phyloP scores from a whole-genome alignment of 2,329 filamentous ascomycete species.

The Periconia digitata region DNA sequence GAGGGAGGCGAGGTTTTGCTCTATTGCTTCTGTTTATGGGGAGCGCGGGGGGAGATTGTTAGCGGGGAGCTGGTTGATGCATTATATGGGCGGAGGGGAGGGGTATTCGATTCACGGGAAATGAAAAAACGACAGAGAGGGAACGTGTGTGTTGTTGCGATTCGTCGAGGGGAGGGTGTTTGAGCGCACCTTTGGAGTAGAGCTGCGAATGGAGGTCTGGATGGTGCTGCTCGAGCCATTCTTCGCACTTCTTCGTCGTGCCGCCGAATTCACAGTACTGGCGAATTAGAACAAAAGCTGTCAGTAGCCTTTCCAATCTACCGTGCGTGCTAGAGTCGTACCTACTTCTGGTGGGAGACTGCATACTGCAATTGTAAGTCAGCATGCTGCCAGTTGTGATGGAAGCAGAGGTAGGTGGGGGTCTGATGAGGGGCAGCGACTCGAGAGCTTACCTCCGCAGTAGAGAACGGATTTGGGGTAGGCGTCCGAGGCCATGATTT shows the following conservation, averaged over 20 bases:
- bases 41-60: no score
- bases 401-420: neutral
- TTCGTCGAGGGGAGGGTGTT: neutral
- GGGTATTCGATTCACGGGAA: no score
- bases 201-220: constrained; percentile 73
- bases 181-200: constrained; percentile 77
- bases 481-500: constrained; percentile 39
- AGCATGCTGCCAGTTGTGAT: constrained; percentile 13
- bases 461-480: constrained; percentile 59
- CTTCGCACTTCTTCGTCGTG: constrained; percentile 93
- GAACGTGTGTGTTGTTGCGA: no score
- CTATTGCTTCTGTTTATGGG: constrained; percentile 60
- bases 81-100: no score
- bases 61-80: no score
- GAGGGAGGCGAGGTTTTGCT: constrained; percentile 80
- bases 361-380: constrained; percentile 54
- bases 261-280: constrained; percentile 99
- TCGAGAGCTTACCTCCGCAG: constrained; percentile 63
- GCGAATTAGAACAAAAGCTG: neutral
- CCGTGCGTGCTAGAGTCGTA: constrained; percentile 32
- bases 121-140: no score
- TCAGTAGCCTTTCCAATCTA: constrained; percentile 10
- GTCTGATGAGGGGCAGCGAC: neutral
- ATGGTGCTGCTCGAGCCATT: constrained; percentile 83
- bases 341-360: constrained; percentile 68